phyloP scores from a whole-genome alignment of 2,329 filamentous ascomycete species.

The Ramichloridium luteum region DNA sequence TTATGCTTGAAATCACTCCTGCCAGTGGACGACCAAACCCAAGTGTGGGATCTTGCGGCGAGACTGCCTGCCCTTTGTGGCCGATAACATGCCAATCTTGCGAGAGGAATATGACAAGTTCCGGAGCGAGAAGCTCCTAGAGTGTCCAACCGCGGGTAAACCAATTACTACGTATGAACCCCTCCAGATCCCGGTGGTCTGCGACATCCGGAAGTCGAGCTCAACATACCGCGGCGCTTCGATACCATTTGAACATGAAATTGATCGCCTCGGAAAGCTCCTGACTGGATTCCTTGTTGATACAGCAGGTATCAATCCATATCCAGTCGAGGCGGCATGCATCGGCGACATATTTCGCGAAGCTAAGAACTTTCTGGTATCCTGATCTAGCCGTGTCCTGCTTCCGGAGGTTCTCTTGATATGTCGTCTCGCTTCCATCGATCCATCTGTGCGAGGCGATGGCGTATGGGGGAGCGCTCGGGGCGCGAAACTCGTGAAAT shows the following conservation, averaged over 20 bases:
- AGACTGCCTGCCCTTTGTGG: slow-evolving; percentile 14
- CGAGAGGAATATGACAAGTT: slow-evolving; percentile 11
- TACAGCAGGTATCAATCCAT: slow-evolving; percentile 19
- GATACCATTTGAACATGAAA: slow-evolving; percentile 16
- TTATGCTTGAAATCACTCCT: no score
- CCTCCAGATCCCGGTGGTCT: neutral
- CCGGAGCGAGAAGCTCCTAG: slow-evolving; percentile 15
- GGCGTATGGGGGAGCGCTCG: slow-evolving; percentile 5
- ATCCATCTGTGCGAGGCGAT: slow-evolving; percentile 14
- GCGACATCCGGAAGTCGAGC: slow-evolving; percentile 13
- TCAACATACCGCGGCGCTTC: slow-evolving; percentile 10
- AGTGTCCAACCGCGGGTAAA: slow-evolving; percentile 16
- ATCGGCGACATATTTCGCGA: slow-evolving; percentile 11
- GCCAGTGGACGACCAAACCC: no score
- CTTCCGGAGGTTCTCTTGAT: slow-evolving; percentile 7
- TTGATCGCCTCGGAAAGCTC: slow-evolving; percentile 14
- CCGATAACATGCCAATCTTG: slow-evolving; percentile 15
- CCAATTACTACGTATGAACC: slow-evolving; percentile 11
- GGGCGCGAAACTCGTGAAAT: slow-evolving; percentile 2
- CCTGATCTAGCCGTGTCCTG: slow-evolving; percentile 6
- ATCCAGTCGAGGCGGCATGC: slow-evolving; percentile 14
- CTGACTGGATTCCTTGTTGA: slow-evolving; percentile 11
- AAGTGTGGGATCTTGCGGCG: no score
- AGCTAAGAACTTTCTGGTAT: slow-evolving; percentile 12
- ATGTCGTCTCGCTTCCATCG: slow-evolving; percentile 5